Evolutionary conservation across 2,329 filamentous ascomycete genomes (phyloP), one percentile per base, ranked within the genome.

Genomic region (Geosmithia morbida): DNA sequence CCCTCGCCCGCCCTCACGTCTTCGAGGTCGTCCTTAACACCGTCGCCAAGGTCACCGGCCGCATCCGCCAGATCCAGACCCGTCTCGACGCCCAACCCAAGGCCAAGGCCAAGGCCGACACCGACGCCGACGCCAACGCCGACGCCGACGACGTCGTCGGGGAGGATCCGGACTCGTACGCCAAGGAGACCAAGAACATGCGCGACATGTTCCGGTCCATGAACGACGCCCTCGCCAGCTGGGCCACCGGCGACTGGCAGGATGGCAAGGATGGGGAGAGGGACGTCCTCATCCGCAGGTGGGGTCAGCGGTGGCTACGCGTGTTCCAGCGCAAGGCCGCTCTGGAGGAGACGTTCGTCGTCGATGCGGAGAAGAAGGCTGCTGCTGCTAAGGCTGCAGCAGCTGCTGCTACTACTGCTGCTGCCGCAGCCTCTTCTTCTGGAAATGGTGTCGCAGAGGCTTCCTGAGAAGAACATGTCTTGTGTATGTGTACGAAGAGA

Each of bases 1-100:
- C 77, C 2, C 77, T 98, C 13, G 78, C 83, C 11, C 76, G 84
- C 54, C 71, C 81, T 7, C 82, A 90, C 66, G 73, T 94, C 10
- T 96, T 87, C 61, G 92, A 98, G 68, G 83, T 97, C 67, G 81
- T 97, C 16, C 81, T 82, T 51, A 85, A 85, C 55, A 97, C 92
- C 0, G 82, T 96, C 46, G 75, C 80, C 59, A 97, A 98, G 67
- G 90, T 97, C 45, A 89, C 87, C 1, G 82, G 81, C 52, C 85
- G 89, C 29, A 81, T 94, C 46, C 80, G 87, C 41, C 87, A 95
- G 65, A 81, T 96, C 20, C 77, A 87, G n/a, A n/a, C n/a, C n/a
- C n/a, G n/a, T n/a, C n/a, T n/a, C n/a, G n/a, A n/a, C n/a, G n/a
- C n/a, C n/a, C n/a, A n/a, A n/a, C n/a, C 33, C 14, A 11, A 7